Evolutionary conservation across 441 rosid genomes (phyloP).

Genomic region (Eruca vesicaria): DNA sequence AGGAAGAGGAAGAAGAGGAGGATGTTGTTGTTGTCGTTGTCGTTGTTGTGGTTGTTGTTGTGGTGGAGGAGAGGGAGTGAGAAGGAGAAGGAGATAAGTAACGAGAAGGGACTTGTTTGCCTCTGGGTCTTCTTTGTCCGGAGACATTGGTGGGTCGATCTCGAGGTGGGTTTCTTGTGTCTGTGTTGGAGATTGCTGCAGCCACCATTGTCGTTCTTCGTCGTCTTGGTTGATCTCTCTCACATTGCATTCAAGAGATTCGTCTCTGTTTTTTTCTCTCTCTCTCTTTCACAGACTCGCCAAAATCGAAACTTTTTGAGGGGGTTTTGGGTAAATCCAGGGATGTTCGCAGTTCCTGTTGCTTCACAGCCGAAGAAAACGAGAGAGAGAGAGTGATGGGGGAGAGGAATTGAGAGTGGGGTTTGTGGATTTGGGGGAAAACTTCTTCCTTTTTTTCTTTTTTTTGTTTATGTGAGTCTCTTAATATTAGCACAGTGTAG

Average conservation of each 20-base stretch:
- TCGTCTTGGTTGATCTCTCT: conserved; percentile 15
- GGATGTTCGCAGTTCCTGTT: background rate
- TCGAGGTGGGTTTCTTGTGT: conserved; percentile 22
- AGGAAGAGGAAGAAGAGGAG: conserved; percentile 63
- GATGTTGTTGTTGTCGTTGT: conserved; percentile 15
- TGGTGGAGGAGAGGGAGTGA: conserved; percentile 52
- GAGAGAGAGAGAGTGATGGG: conserved; percentile 25
- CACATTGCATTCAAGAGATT: conserved; percentile 38
- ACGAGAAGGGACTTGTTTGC: conserved; percentile 26
- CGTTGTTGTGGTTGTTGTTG: background rate
- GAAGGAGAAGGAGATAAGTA: conserved; percentile 33
- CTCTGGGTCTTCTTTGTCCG: conserved; percentile 23
- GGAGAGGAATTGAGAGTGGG: conserved; percentile 37
- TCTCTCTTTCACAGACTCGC: background rate
- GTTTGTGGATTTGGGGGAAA: conserved; percentile 37
- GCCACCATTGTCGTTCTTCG: conserved; percentile 28
- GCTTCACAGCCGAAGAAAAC: conserved; percentile 27
- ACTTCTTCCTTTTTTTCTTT: background rate
- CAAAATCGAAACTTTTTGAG: background rate
- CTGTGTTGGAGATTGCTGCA: conserved; percentile 17
- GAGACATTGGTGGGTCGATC: conserved; percentile 21
- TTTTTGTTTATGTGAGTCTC: background rate
- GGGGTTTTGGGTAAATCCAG: background rate
- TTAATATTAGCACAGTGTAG: background rate
- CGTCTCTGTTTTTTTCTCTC: background rate